Evolutionary conservation across 2,329 filamentous ascomycete genomes (phyloP).

Genomic region (Penicillium brasilianum): DNA sequence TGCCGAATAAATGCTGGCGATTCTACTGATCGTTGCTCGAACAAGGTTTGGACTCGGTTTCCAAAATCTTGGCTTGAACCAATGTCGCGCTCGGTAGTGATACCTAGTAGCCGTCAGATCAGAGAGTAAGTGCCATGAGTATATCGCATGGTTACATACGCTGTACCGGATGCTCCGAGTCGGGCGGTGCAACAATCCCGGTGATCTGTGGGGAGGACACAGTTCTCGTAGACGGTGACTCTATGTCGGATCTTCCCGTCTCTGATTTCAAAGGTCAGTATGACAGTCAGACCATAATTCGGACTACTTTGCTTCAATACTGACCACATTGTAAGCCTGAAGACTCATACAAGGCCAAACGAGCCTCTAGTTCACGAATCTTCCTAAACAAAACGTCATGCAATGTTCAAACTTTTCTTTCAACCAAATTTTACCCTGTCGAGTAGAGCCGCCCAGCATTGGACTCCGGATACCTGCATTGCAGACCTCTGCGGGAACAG

Average conservation of each 20-base stretch:
- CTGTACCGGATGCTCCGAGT: background rate
- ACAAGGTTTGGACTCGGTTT: slow-evolving; percentile 10
- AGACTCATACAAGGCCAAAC: slow-evolving; percentile 2
- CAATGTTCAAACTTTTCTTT: too few relatives aligned
- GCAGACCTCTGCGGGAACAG: background rate
- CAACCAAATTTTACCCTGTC: background rate
- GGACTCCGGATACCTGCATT: slow-evolving; percentile 4
- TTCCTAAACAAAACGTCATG: background rate
- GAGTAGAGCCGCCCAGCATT: background rate
- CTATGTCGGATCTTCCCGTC: background rate
- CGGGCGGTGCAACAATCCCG: too few relatives aligned
- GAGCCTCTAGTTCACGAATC: slow-evolving; percentile 2
- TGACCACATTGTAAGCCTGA: background rate
- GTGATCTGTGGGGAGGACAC: background rate
- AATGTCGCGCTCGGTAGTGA: slow-evolving; percentile 20
- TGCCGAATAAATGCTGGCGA: background rate
- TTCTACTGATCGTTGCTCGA: slow-evolving; percentile 2
- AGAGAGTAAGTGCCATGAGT: background rate
- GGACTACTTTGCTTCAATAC: too few relatives aligned
- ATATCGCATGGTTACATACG: background rate
- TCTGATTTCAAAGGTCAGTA: background rate
- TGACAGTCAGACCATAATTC: too few relatives aligned
- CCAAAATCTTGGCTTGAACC: slow-evolving; percentile 16
- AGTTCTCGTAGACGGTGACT: background rate
- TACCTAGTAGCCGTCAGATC: background rate